Base-by-base conservation (phyloP, 805 yeast genomes). In the Kazachstania martiniae region DNA sequence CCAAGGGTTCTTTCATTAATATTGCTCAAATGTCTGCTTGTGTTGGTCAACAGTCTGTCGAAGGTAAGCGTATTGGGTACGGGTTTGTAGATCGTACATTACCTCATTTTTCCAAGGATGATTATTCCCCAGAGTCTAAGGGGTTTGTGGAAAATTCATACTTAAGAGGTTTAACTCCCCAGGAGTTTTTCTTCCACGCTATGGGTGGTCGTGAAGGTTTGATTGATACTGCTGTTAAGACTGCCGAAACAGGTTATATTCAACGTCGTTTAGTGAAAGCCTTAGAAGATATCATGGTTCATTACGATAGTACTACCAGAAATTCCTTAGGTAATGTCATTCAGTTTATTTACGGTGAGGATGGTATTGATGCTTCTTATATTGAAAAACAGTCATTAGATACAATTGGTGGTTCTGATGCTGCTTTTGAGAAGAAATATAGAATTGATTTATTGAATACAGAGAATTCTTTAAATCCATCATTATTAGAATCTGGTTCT, bases 161-260 rank as follows among this genome's bases (percentile, higher is more conserved):
- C 55, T 69, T 89, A 55, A 77, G 97, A 67, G 99, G 99, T 24
- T 70, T 91, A 51, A 87, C 98, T 5, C 98, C 99, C 21, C 97
- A 91, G 61, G 99, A 91, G 60, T 91, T 91, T 60, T 87, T 91
- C 59, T 91, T 91, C 79, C 99, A 91, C 59, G 96, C 97, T 33
- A 91, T 91, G 95, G 97, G 98, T 54, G 99, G 99, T 68, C 85
- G 99, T 72, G 99, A 91, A 66, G 99, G 99, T 70, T 70, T 91
- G 56, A 93, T 91, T 58, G 99, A 91, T 71, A 91, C 99, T 34
- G 99, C 99, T 12, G 99, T 91, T 30, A 91, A 91, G 61, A 91
- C 99, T 26, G 97, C 99, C 3, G 97, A 89, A 63, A 87, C 97
- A 18, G 97, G 97, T 65, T 89, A 89, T 59, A 87, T 89, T 54